Conservation (phyloP, 2,329 filamentous ascomycete species). For the Alternaria hordeiaustralica region DNA sequence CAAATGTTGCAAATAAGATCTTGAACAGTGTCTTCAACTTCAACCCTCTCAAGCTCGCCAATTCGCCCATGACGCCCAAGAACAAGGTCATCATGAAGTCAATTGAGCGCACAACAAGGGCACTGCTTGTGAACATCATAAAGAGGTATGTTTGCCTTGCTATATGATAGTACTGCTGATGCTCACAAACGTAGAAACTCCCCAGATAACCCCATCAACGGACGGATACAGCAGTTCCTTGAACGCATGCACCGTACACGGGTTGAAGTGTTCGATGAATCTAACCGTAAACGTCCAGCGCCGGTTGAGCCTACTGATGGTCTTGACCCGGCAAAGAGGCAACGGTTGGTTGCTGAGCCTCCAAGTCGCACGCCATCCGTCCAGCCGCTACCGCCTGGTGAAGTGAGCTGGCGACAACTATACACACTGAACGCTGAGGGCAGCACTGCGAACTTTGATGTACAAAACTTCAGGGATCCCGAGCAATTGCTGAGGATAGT, state of each 20-base stretch:
- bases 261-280: conserved; percentile 79
- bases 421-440: conserved; percentile 83
- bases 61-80: conserved; percentile 76
- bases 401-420: conserved; percentile 79
- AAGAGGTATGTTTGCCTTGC: conserved; percentile 67
- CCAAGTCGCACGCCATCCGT: conserved; percentile 58
- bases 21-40: conserved; percentile 85
- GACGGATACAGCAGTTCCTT: conserved; percentile 84
- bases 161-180: not conserved
- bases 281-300: conserved; percentile 76
- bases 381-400: conserved; percentile 75
- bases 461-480: conserved; percentile 73
- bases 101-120: conserved; percentile 90
- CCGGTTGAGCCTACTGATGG: conserved; percentile 74
- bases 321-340: conserved; percentile 80
- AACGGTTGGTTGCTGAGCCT: conserved; percentile 67
- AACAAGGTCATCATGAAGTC: conserved; percentile 85
- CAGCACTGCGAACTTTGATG: conserved; percentile 80
- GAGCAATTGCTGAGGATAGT: conserved; percentile 80
- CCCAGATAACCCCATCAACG: conserved; percentile 70
- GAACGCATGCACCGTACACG: conserved; percentile 81
- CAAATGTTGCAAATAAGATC: conserved; percentile 83
- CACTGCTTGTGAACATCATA: conserved; percentile 80
- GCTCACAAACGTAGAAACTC: conserved; percentile 67
- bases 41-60: conserved; percentile 84